Evolutionary conservation across 1,139 yeast genomes (phyloP), one percentile per base, ranked within the genome.

Genomic region (Geotrichum citri-aurantii): DNA sequence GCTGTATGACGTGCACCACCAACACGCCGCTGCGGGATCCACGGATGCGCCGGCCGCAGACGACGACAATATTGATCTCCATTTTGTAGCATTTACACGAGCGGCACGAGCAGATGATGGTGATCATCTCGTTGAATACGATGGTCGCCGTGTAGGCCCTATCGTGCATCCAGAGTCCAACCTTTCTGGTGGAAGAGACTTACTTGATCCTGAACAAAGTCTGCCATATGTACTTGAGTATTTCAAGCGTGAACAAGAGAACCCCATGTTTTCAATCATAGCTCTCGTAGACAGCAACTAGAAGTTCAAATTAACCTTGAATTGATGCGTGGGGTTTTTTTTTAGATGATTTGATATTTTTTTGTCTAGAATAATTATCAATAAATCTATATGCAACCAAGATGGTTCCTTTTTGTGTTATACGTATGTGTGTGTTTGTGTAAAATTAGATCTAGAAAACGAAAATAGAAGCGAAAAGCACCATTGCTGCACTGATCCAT

Each of bases 71-170:
- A 79, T 85, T 1, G 83, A 84, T 59, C 77, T 87, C 60, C 99
- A 93, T 72, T 93, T 89, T 69, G 84, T 93, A 40, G 79, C 93
- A 8, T 86, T 87, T 67, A 79, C 90, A 7, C 83, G 80, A 66
- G 33, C 52, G 6, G 81, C 82, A 11, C 60, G 62, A 27, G 68
- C 63, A 26, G 44, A n/a, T 8, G 79, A 81, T 64, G 79, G 81
- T n/a, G 62, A 63, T 48, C 82, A 81, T 62, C 70, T 92, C 33
- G 88, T 83, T 65, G 98, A 93, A 71, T 78, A 93, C 54, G 99
- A 93, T 69, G 99, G 99, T 0, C 79, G 98, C 64, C 79, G 96
- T 64, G 75, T 74, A 50, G 96, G 97, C 0, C 92, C 96, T 0
- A 76, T 85, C 52, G 29, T 37, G 3, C 42, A 37, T n/a, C 84